phyloP scores from a whole-genome alignment of 2,329 filamentous ascomycete genomes.

The Colletotrichum sojae region DNA sequence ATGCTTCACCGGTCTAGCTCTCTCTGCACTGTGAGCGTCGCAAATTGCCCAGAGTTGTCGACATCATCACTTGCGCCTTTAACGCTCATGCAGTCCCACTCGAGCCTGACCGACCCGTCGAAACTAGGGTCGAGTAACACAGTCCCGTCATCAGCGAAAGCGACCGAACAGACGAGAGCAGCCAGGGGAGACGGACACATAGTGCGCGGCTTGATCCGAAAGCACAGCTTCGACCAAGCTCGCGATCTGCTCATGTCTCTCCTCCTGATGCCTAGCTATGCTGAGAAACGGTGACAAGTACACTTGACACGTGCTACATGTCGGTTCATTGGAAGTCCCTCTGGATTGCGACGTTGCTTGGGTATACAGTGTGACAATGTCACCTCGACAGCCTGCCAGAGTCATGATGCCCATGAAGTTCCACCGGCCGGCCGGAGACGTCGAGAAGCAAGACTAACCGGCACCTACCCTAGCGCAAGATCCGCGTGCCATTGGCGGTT shows the following conservation, averaged over 20 bases:
- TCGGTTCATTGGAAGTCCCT: background rate
- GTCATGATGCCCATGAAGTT: slow-evolving; percentile 26
- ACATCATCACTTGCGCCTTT: slow-evolving; percentile 40
- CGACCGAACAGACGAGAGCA: slow-evolving; percentile 2
- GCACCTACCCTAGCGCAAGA: slow-evolving; percentile 21
- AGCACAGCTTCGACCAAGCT: background rate
- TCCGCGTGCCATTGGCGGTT: slow-evolving; percentile 30
- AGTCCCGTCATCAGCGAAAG: slow-evolving; percentile 26
- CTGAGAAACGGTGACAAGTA: slow-evolving; percentile 25
- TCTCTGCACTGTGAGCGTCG: background rate
- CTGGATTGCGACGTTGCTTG: background rate
- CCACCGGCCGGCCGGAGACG: slow-evolving; percentile 22
- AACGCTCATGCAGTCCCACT: slow-evolving; percentile 28
- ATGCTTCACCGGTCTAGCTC: background rate
- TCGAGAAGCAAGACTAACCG: slow-evolving; percentile 7
- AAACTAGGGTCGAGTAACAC: background rate
- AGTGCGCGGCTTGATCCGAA: slow-evolving; percentile 5
- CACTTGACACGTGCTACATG: slow-evolving; percentile 11
- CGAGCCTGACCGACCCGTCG: slow-evolving; percentile 26
- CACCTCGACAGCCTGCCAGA: background rate
- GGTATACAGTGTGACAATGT: slow-evolving; percentile 9
- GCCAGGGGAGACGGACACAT: slow-evolving; percentile 1
- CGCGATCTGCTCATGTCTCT: background rate
- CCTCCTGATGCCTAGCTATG: background rate
- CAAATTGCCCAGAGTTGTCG: slow-evolving; percentile 25